Percentiles rank a stretch among this genome's conserved stretches.
These are phyloP conservation scores for Talaromyces marneffei DNA, from an alignment of 2,329 filamentous ascomycete species.

Conservation along the genomic window DNA sequence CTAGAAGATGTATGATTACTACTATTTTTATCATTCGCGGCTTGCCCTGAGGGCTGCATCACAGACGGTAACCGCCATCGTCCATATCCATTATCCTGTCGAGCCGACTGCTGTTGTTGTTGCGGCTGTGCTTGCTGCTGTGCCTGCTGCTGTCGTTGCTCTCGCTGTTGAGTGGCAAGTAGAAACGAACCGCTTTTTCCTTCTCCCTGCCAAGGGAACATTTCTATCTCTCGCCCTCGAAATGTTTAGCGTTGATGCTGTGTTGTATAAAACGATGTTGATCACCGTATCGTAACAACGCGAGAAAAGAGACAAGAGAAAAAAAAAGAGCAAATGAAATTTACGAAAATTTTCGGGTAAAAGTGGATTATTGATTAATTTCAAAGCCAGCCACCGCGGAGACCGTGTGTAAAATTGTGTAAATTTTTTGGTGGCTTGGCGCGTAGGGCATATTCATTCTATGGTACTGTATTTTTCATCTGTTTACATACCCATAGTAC, in stretches of 20 bases:
- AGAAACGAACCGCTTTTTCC: background rate
- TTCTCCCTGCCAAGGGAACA: slow-evolving; percentile 17
- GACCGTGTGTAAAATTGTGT: background rate
- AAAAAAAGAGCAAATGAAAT: background rate
- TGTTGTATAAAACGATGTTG: background rate
- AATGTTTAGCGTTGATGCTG: background rate
- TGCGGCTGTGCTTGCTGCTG: background rate
- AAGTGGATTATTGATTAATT: background rate
- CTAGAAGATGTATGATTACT: background rate
- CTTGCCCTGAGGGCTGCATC: background rate
- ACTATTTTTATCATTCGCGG: background rate
- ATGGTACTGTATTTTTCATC: background rate
- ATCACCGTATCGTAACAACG: background rate
- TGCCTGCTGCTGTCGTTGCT: slow-evolving; percentile 17
- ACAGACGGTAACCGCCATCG: slow-evolving; percentile 12
- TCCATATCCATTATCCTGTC: background rate
- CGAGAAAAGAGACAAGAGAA: background rate
- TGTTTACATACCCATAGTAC: too few species aligned
- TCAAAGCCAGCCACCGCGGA: background rate
- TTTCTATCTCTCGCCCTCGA: background rate
- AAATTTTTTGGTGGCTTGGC: slow-evolving; percentile 3
- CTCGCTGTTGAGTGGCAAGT: slow-evolving; percentile 12
- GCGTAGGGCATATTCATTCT: background rate
- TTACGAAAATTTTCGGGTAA: background rate
- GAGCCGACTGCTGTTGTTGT: slow-evolving; percentile 18